Conservation (phyloP, 805 yeast genomes). For the Candida peoriensis region DNA sequence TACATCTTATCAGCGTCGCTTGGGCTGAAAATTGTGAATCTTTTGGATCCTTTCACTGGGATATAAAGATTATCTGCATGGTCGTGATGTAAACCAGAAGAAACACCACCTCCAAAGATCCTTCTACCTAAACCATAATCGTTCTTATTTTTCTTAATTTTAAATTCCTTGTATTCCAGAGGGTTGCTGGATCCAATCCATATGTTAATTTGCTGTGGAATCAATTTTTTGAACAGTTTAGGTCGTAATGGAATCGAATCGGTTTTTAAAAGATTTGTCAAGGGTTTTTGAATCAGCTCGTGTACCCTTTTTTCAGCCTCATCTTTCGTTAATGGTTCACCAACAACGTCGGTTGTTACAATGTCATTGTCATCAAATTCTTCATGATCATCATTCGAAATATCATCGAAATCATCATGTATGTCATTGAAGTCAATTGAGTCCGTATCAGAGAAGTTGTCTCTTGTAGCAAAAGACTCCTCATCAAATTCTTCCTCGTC, state of each 20-base stretch:
- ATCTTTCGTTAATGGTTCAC: slow-evolving; percentile 24
- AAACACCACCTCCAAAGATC: slow-evolving; percentile 53
- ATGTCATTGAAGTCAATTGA: slow-evolving; percentile 40
- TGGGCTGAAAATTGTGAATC: slow-evolving; percentile 67
- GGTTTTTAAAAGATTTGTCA: slow-evolving; percentile 36
- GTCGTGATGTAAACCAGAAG: slow-evolving; percentile 77
- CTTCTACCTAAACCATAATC: slow-evolving; percentile 46
- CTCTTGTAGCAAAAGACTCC: slow-evolving; percentile 3
- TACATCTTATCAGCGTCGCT: slow-evolving; percentile 50
- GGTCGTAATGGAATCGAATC: slow-evolving; percentile 37
- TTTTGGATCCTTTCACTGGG: slow-evolving; percentile 51
- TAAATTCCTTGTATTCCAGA: slow-evolving; percentile 9
- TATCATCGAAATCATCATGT: slow-evolving; percentile 47
- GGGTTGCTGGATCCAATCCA: slow-evolving; percentile 54
- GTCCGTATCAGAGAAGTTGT: slow-evolving; percentile 31
- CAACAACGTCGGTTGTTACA: slow-evolving; percentile 11
- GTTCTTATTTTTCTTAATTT: slow-evolving; percentile 15
- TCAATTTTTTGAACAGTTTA: slow-evolving; percentile 33
- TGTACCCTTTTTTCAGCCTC: slow-evolving; percentile 38
- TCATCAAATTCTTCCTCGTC: slow-evolving; percentile 7
- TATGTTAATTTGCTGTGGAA: slow-evolving; percentile 68
- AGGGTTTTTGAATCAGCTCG: slow-evolving; percentile 59
- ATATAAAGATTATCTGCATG: slow-evolving; percentile 74
- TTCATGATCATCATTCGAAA: slow-evolving; percentile 15
- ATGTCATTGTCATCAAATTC: slow-evolving; percentile 14